Evolutionary conservation across 2,329 filamentous ascomycete species (phyloP), one percentile per base, ranked within the genome.

Genomic region (Fusarium sarcochroum): DNA sequence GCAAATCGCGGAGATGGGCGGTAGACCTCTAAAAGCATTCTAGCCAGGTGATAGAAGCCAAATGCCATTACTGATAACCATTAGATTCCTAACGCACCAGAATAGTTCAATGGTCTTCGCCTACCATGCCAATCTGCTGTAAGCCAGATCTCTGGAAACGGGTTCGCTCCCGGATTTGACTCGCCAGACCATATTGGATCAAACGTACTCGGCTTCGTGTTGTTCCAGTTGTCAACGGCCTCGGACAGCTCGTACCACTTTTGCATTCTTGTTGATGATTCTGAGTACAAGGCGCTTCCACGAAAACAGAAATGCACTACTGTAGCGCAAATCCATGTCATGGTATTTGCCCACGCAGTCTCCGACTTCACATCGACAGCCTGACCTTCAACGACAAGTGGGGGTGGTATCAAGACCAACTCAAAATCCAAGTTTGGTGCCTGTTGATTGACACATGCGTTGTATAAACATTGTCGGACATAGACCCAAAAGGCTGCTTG

Each of bases 401-500:
- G 49, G 2, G 56, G 49, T 14, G 56, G 41, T 13, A 58, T 41
- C 20, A 58, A n/a, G 2, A 55, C 32, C 7, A 55, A 30, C 2
- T 58, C 50, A 7, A 58, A 58, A 35, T 58, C 30, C 17, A 58
- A 23, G 34, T 65, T 64, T 0, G 63, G 66, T 17, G 66, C 56
- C 32, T 69, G 66, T 38, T 69, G 66, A 34, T 69, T 68, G 42
- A 69, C 38, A 56, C 66, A 69, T 6, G 66, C 64, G 15, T 64
- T 69, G 37, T 69, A 68, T n/a, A 69, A 53, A 11, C 52, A 69
- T 49, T 69, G 66, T 20, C 66, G 40, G 5, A 69, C 59, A 46
- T 69, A 69, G 15, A 69, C 57, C 66, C 66, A 69, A 25, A 69
- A 68, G 3, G 66, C 60, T n/a, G 66, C 66, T 52, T 69, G 58